Conservation (phyloP, 2,329 filamentous ascomycete species). For the Aspergillus clavatus region DNA sequence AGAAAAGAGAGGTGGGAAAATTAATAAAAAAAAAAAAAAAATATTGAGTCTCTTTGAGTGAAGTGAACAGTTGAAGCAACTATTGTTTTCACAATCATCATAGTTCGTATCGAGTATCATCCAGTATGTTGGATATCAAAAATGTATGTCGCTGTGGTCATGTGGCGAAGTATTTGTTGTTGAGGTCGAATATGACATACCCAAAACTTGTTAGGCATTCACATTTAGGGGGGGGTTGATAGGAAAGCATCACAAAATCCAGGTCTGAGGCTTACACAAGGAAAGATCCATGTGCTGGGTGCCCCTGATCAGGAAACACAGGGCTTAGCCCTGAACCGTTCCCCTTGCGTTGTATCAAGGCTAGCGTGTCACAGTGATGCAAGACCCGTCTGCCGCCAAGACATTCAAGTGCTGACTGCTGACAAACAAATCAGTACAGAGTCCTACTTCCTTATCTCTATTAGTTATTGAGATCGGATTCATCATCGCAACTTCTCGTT, state of each 20-base stretch:
- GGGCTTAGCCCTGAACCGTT: conserved; percentile 22
- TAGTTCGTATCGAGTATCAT: too few species aligned
- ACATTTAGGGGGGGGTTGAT: conserved; percentile 9
- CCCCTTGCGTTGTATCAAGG: conserved; percentile 23
- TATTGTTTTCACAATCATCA: too few species aligned
- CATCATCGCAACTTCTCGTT: too few species aligned
- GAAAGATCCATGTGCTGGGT: neutral
- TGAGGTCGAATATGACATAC: conserved; percentile 20
- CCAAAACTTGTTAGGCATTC: conserved; percentile 20
- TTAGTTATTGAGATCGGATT: too few species aligned
- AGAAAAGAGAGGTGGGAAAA: conserved; percentile 2
- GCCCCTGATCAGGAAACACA: neutral
- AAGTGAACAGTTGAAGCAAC: too few species aligned
- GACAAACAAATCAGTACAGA: too few species aligned
- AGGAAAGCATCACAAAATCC: conserved; percentile 6
- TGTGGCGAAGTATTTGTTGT: neutral
- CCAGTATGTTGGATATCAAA: too few species aligned
- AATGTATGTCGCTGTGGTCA: neutral
- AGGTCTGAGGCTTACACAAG: conserved; percentile 1
- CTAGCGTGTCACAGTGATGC: conserved; percentile 15
- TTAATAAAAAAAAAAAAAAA: conserved; percentile 7
- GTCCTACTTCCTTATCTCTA: too few species aligned
- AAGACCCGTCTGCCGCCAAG: neutral
- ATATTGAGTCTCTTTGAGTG: too few species aligned
- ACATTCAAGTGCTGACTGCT: too few species aligned